A percentile compares a stretch with the other conserved stretches of the same genome.
phyloP scores from a whole-genome alignment of 352 stramenopile genomes.

The Phytophthora fragariaefolia region DNA sequence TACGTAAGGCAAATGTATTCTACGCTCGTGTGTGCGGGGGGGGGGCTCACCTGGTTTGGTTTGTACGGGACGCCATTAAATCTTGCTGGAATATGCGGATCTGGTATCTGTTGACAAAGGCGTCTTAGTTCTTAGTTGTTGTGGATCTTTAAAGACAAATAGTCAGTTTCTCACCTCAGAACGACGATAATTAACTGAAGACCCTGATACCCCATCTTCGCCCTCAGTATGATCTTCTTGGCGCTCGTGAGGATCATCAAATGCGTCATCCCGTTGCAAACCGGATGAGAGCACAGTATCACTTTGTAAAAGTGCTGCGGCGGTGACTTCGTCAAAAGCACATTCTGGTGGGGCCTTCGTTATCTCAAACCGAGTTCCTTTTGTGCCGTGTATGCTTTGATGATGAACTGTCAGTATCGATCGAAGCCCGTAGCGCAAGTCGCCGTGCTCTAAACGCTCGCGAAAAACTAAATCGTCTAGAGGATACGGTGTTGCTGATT shows the following conservation, averaged over 20 bases:
- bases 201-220: not conserved
- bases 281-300: not conserved
- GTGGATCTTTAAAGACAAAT: not conserved
- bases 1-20: not conserved
- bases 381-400: conserved; percentile 29
- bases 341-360: conserved; percentile 27
- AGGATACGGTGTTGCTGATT: conserved; percentile 35
- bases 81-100: conserved; percentile 62
- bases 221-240: not conserved
- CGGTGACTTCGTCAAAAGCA: conserved; percentile 20
- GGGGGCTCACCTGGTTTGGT: conserved; percentile 48
- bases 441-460: conserved; percentile 46
- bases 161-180: conserved; percentile 8
- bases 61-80: conserved; percentile 74
- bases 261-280: not conserved
- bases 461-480: conserved; percentile 67
- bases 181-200: conserved; percentile 31
- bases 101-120: conserved; percentile 43
- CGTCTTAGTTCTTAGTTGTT: not conserved
- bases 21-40: no score
- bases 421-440: conserved; percentile 49
- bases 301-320: conserved; percentile 16
- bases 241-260: not conserved
- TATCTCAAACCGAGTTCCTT: conserved; percentile 30
- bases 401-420: conserved; percentile 66